phyloP scores from a whole-genome alignment of 2,329 filamentous ascomycete species.

The Xylariaceae sp. region DNA sequence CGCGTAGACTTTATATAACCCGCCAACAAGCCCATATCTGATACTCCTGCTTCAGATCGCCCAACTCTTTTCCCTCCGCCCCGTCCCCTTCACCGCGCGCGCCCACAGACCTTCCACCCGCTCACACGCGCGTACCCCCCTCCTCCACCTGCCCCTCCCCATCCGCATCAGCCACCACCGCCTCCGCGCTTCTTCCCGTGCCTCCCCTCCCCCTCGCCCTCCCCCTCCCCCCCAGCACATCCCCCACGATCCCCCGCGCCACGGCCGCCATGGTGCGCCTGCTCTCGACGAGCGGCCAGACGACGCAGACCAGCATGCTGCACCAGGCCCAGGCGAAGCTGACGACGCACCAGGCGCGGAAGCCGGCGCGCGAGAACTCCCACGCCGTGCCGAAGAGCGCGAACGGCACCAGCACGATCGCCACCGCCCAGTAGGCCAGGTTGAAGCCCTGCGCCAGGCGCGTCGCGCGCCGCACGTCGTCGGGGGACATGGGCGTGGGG shows the following conservation, averaged over 20 bases:
- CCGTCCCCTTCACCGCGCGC: too few species aligned
- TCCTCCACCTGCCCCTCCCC: too few species aligned
- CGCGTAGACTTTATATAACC: too few species aligned
- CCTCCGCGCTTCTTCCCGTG: too few species aligned
- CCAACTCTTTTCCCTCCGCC: too few species aligned
- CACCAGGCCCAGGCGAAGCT: constrained; percentile 33
- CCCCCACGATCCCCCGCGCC: constrained; percentile 1
- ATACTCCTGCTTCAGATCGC: too few species aligned
- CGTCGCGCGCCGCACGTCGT: constrained; percentile 26
- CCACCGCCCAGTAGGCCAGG: constrained; percentile 26
- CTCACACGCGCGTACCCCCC: too few species aligned
- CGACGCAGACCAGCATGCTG: constrained; percentile 28
- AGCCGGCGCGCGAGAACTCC: constrained; percentile 27
- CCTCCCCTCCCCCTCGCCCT: too few species aligned
- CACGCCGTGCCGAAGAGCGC: constrained; percentile 30
- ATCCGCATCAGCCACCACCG: too few species aligned
- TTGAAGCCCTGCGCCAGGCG: constrained; percentile 29
- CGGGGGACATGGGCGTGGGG: constrained; percentile 33
- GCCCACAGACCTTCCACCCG: too few species aligned
- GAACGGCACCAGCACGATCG: constrained; percentile 31
- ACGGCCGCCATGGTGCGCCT: constrained; percentile 23
- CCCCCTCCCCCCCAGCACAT: too few species aligned
- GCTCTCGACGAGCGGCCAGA: constrained; percentile 32
- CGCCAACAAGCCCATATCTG: too few species aligned
- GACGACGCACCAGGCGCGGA: constrained; percentile 31